These are phyloP conservation scores for Phylloporus arenicola DNA, from an alignment of 768 basidiomycete genomes.

Conservation along the genomic window DNA sequence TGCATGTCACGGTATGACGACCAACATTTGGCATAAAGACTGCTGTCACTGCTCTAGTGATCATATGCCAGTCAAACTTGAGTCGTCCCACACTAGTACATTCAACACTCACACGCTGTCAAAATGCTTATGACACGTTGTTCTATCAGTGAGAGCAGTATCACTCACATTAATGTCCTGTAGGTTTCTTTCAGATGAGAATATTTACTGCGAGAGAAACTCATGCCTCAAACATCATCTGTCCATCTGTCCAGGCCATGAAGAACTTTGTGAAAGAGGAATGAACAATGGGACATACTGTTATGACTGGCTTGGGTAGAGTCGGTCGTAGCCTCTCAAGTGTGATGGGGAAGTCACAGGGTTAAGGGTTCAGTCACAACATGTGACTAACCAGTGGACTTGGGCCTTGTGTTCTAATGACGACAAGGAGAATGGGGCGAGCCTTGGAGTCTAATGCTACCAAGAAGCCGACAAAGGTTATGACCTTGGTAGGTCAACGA, in stretches of 20 bases:
- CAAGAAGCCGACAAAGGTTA: too few species aligned
- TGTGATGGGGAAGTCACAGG: too few species aligned
- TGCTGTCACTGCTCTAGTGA: conserved; percentile 56
- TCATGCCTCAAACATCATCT: conserved; percentile 49
- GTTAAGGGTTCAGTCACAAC: too few species aligned
- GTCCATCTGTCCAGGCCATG: conserved; percentile 33
- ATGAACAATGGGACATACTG: background rate
- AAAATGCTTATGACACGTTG: background rate
- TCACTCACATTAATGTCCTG: conserved; percentile 57
- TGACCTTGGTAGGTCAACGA: too few species aligned
- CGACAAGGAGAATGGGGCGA: too few species aligned
- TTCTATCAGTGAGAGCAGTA: background rate
- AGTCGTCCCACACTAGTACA: background rate
- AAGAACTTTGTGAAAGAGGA: background rate
- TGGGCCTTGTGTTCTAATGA: too few species aligned
- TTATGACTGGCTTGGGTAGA: too few species aligned
- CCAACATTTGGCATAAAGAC: conserved; percentile 56
- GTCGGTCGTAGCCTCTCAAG: too few species aligned
- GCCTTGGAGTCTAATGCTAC: too few species aligned
- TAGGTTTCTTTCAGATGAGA: background rate
- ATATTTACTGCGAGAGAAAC: background rate
- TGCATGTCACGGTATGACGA: background rate
- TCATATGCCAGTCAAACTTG: conserved; percentile 13
- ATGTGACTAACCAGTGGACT: too few species aligned
- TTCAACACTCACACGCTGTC: conserved; percentile 31